These are phyloP conservation scores for Eucalyptus urophylla DNA, from an alignment of 345 rosid genomes.

Conservation along the genomic window DNA sequence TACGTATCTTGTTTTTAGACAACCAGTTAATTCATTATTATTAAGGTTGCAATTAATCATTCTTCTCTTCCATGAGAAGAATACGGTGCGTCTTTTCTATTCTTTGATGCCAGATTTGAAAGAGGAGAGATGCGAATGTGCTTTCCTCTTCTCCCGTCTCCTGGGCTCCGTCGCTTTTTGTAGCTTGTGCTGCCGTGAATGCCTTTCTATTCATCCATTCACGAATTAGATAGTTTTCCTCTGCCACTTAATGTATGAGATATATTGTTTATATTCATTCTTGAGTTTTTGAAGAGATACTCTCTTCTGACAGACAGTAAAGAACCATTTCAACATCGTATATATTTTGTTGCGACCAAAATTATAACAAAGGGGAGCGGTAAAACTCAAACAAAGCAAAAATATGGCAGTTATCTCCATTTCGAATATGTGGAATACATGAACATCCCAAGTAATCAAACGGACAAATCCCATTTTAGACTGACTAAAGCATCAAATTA, in stretches of 20 bases:
- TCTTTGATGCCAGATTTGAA: neutral
- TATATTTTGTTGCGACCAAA: too few relatives aligned
- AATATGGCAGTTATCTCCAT: too few relatives aligned
- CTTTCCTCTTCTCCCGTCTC: neutral
- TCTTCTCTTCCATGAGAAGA: too few relatives aligned
- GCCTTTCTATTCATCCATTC: neutral
- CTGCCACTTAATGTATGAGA: too few relatives aligned
- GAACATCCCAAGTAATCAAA: fast-evolving
- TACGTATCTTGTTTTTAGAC: too few relatives aligned
- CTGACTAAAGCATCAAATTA: neutral
- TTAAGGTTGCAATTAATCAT: too few relatives aligned
- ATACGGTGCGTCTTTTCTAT: neutral
- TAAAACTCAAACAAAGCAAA: neutral
- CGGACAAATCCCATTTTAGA: neutral
- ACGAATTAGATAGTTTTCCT: neutral
- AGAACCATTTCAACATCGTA: too few relatives aligned
- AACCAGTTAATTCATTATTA: too few relatives aligned
- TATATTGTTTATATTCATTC: too few relatives aligned
- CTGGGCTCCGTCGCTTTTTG: neutral
- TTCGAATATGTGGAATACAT: too few relatives aligned
- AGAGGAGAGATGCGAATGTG: neutral
- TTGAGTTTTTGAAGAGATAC: fast-evolving
- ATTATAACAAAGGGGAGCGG: fast-evolving
- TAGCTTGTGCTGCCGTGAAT: neutral
- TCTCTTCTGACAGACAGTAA: too few relatives aligned